Evolutionary conservation across 495 filamentous ascomycete species (phyloP).

Genomic region (Cudoniella acicularis): DNA sequence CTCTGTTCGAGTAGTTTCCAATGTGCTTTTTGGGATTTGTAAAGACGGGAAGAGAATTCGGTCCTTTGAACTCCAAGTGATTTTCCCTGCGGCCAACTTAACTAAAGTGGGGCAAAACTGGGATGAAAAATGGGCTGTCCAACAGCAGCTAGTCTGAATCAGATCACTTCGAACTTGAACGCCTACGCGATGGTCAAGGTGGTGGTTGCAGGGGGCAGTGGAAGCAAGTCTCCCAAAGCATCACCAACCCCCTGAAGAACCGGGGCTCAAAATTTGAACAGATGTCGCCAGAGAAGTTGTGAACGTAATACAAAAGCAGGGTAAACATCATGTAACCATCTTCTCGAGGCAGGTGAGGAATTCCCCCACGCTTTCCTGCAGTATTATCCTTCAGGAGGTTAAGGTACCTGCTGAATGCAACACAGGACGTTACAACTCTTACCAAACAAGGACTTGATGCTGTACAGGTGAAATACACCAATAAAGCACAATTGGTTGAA

Average conservation of each 20-base stretch:
- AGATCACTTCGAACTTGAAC: no score
- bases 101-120: no score
- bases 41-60: no score
- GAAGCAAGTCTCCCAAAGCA: slow-evolving; percentile 35
- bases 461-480: not conserved
- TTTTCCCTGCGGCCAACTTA: no score
- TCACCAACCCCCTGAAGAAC: slow-evolving; percentile 29
- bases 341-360: not conserved
- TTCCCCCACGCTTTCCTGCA: not conserved
- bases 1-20: no score
- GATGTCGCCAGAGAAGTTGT: not conserved
- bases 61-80: no score
- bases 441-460: not conserved
- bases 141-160: no score
- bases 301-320: not conserved
- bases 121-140: no score
- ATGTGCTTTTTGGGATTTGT: no score
- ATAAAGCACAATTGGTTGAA: not conserved
- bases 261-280: not conserved
- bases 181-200: slow-evolving; percentile 55
- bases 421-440: not conserved
- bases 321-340: not conserved
- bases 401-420: not conserved
- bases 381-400: not conserved
- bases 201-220: slow-evolving; percentile 47